Evolutionary conservation across 768 basidiomycete species (phyloP), one percentile per base, ranked within the genome.

Genomic region (Rhodotorula toruloides): DNA sequence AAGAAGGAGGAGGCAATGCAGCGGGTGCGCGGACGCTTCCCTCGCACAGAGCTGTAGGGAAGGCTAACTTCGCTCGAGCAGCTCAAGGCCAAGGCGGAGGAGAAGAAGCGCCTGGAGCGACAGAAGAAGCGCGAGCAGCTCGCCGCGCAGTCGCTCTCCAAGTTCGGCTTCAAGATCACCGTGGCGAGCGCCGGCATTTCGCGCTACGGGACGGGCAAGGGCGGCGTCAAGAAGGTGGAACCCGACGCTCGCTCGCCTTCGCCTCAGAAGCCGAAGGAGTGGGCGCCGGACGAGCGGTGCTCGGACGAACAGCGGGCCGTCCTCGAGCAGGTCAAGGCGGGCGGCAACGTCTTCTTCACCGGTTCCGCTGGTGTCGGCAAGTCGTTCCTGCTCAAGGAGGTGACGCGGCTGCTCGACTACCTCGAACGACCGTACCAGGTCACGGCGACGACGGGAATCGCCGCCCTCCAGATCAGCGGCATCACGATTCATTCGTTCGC

Each of bases 401-500:
- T 70, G 37, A 60, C 32, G 29, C 57, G 69, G 7, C 49, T 70
- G 2, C 69, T 70, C 54, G 59, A 63, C 5, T 43, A 69, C 55
- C 17, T 55, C 29, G 27, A 50, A 37, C 39, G 61, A 1, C 64
- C 56, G 3, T 70, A 37, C 49, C 69, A 71, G 42, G 84, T 99
- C 66, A 96, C 93, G 4, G 96, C 94, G 11, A 91, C 91, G 2
- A 97, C 93, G 25, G 92, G 92, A 40, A 96, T 98, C 72, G 93
- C 94, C 12, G 94, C 94, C 7, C 92, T 92, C 75, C 97, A 99
- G 69, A 91, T 99, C 58, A 92, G 91, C 16, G 94, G 94, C 48
- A 84, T 90, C 39, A 98, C 94, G 0, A 83, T 98, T 32, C 94
- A 99, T 75, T 92, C 90, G 0, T 99, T 94, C 76, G 85, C 88